A percentile compares a stretch with the other conserved stretches of the same genome.
Evolutionary conservation across 768 basidiomycete genomes (phyloP).

Genomic region (Rhodotorula taiwanensis): DNA sequence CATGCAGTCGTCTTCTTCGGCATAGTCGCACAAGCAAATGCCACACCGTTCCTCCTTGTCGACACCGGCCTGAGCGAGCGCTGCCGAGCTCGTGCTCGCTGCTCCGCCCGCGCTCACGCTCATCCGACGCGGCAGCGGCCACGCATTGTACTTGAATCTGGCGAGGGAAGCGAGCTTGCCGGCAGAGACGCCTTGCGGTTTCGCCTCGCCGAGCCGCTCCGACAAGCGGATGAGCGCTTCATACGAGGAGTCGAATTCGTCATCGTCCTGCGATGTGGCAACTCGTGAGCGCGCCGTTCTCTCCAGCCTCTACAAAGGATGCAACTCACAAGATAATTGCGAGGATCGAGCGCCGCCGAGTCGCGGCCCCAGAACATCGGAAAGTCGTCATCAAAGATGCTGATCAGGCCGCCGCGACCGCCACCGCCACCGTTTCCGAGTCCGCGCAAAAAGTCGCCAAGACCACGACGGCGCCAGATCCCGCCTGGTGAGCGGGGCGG

Average conservation of each 20-base stretch:
- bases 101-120: neutral
- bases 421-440: constrained; percentile 1
- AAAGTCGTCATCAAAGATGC: constrained; percentile 24
- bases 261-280: constrained; percentile 24
- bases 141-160: constrained; percentile 21
- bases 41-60: constrained; percentile 31
- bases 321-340: constrained; percentile 27
- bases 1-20: constrained; percentile 24
- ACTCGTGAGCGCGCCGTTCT: neutral
- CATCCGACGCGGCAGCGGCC: constrained; percentile 16
- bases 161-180: constrained; percentile 15
- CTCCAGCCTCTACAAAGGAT: neutral
- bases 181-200: constrained; percentile 25
- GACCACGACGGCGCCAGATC: neutral
- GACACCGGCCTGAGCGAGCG: constrained; percentile 7
- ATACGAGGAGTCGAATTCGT: constrained; percentile 35
- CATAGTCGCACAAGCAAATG: constrained; percentile 34
- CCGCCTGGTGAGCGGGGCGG: constrained; percentile 17
- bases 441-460: constrained; percentile 19
- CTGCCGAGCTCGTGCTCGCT: constrained; percentile 10
- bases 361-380: constrained; percentile 1
- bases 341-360: constrained; percentile 19
- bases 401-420: neutral
- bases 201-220: constrained; percentile 36
- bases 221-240: constrained; percentile 36